Conservation (phyloP, 345 rosid genomes). For the Gossypium mustelinum region DNA sequence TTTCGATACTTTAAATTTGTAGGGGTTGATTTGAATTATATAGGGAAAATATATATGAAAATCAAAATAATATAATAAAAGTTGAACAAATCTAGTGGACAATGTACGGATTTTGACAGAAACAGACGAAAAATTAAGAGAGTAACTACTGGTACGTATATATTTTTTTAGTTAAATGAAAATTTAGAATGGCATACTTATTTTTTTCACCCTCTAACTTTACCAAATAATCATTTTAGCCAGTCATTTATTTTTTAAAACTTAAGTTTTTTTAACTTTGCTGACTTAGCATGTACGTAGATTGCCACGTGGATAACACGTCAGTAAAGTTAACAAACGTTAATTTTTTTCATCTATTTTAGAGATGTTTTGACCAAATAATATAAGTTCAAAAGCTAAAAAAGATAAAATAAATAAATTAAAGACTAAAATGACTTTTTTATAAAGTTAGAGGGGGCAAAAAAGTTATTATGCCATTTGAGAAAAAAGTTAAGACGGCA, state of each 20-base stretch:
- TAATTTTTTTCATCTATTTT: no score
- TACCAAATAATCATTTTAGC: no score
- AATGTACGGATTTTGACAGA: neutral
- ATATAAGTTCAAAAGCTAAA: no score
- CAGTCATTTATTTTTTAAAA: no score
- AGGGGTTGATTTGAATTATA: neutral
- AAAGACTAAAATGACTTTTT: no score
- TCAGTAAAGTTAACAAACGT: fast-evolving
- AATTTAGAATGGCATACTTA: neutral
- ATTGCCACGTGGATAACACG: no score
- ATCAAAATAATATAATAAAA: neutral
- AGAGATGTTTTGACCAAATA: fast-evolving
- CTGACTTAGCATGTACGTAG: no score
- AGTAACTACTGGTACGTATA: neutral
- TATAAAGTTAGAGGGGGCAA: no score
- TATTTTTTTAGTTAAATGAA: neutral
- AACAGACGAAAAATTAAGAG: neutral
- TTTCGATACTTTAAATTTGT: neutral
- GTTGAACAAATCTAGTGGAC: neutral
- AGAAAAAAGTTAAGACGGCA: neutral
- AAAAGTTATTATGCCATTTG: no score
- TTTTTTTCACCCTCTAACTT: no score
- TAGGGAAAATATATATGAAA: neutral
- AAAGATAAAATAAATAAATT: no score
- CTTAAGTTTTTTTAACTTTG: no score